These are phyloP conservation scores for Phytopythium kandeliae DNA, from an alignment of 352 stramenopile species.

Conservation along the genomic window DNA sequence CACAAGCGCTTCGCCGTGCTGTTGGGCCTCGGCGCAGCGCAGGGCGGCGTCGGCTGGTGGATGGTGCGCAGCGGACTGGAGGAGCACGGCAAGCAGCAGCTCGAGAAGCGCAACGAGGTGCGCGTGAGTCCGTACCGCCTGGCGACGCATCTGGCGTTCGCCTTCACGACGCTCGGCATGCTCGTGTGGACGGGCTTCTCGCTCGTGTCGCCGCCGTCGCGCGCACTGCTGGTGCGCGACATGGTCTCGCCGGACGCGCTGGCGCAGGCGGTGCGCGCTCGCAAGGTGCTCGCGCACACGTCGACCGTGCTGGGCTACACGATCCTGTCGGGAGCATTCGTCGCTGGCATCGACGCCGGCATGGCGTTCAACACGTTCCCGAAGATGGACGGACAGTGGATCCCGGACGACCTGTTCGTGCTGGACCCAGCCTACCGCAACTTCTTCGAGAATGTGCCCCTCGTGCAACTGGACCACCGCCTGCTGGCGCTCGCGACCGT, in stretches of 20 bases:
- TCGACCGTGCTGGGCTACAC: slow-evolving; percentile 73
- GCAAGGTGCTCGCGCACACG: slow-evolving; percentile 54
- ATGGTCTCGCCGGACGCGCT: slow-evolving; percentile 80
- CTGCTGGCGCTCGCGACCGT: slow-evolving; percentile 92
- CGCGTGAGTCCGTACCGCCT: slow-evolving; percentile 97
- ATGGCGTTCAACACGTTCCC: slow-evolving; percentile 98
- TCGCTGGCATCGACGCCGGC: slow-evolving; percentile 98
- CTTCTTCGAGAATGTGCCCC: slow-evolving; percentile 97
- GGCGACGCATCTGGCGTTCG: slow-evolving; percentile 95
- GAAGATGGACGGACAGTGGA: slow-evolving; percentile 94
- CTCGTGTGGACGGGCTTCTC: slow-evolving; percentile 95
- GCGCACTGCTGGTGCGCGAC: slow-evolving; percentile 48
- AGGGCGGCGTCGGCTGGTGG: slow-evolving; percentile 96
- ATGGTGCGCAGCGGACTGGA: slow-evolving; percentile 99
- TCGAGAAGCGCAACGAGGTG: slow-evolving; percentile 90
- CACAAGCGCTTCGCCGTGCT: slow-evolving; percentile 61
- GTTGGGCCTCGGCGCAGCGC: slow-evolving; percentile 58
- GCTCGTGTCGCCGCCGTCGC: slow-evolving; percentile 75
- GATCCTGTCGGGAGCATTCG: slow-evolving; percentile 91
- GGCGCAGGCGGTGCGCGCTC: slow-evolving; percentile 54
- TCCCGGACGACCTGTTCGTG: slow-evolving; percentile 92
- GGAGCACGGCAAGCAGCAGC: slow-evolving; percentile 82
- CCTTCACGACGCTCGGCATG: slow-evolving; percentile 95
- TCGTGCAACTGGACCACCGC: slow-evolving; percentile 98
- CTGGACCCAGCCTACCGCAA: slow-evolving; percentile 91